phyloP scores from a whole-genome alignment of 2,329 filamentous ascomycete species.

The Geosmithia morbida region DNA sequence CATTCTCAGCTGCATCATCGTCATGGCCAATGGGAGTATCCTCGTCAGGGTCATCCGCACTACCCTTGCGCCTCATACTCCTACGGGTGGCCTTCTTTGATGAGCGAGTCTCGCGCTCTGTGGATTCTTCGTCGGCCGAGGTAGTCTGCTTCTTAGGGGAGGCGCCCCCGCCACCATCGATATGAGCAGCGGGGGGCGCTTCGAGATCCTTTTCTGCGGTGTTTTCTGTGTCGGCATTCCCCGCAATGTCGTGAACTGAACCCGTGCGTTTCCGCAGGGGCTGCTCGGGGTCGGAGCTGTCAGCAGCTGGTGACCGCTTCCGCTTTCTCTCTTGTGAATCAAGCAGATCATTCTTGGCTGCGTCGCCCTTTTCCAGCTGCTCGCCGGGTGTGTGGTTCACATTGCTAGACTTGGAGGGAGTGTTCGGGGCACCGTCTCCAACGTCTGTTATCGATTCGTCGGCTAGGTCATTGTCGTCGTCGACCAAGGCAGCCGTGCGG shows the following conservation, averaged over 20 bases:
- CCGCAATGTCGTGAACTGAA: slow-evolving; percentile 20
- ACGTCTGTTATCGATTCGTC: slow-evolving; percentile 10
- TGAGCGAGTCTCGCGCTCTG: slow-evolving; percentile 16
- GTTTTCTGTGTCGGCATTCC: slow-evolving; percentile 18
- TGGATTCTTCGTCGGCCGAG: slow-evolving; percentile 14
- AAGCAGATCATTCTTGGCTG: slow-evolving; percentile 14
- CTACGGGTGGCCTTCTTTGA: slow-evolving; percentile 26
- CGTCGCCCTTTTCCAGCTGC: slow-evolving; percentile 18
- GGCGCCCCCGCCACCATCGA: neutral
- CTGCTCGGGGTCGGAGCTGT: slow-evolving; percentile 30
- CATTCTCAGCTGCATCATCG: slow-evolving; percentile 16
- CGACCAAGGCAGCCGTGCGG: slow-evolving; percentile 29
- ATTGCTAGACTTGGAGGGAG: neutral
- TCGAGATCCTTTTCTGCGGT: slow-evolving; percentile 12
- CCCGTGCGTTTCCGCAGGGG: slow-evolving; percentile 39
- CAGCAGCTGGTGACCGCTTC: slow-evolving; percentile 30
- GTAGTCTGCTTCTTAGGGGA: slow-evolving; percentile 13
- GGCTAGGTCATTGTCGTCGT: slow-evolving; percentile 20
- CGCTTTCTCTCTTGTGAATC: slow-evolving; percentile 27
- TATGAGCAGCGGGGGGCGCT: slow-evolving; percentile 21
- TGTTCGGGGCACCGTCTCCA: neutral
- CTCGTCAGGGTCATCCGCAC: slow-evolving; percentile 12
- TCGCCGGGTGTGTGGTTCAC: slow-evolving; percentile 13
- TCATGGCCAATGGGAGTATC: slow-evolving; percentile 16
- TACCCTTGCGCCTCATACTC: slow-evolving; percentile 10